A percentile compares a stretch with the other conserved stretches of the same genome.
phyloP scores from a whole-genome alignment of 371 early-diverging fungal genomes.

The Conidiobolus coronatus region DNA sequence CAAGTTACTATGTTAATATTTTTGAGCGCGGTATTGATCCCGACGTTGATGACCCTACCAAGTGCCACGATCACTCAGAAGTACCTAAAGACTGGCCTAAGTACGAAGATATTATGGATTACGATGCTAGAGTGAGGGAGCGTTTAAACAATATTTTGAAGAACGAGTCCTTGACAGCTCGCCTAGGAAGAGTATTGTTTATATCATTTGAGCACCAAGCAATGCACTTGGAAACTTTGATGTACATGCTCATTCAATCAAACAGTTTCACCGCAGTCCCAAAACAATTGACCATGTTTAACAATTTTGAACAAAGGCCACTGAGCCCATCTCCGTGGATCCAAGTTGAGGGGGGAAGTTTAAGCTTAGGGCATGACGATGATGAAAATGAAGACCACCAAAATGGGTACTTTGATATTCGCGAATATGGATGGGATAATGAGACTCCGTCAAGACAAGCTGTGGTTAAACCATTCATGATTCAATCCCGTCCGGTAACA shows the following conservation, averaged over 20 bases:
- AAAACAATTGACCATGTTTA: slow-evolving; percentile 11
- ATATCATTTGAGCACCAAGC: slow-evolving; percentile 83
- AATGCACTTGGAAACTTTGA: slow-evolving; percentile 69
- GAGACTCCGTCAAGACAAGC: slow-evolving; percentile 33
- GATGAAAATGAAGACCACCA: slow-evolving; percentile 16
- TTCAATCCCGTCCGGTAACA: slow-evolving; percentile 60
- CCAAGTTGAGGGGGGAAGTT: slow-evolving; percentile 7
- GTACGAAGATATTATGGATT: slow-evolving; percentile 29
- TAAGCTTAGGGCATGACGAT: slow-evolving; percentile 32
- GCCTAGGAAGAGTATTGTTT: slow-evolving; percentile 37
- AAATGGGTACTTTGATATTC: slow-evolving; percentile 4
- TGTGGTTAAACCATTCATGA: slow-evolving; percentile 19
- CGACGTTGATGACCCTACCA: slow-evolving; percentile 51
- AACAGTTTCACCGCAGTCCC: slow-evolving; percentile 9
- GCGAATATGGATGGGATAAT: slow-evolving; percentile 71
- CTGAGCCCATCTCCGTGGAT: slow-evolving; percentile 8
- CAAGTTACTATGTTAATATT: slow-evolving; percentile 33
- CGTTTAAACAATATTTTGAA: slow-evolving; percentile 23
- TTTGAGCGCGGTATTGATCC: slow-evolving; percentile 91
- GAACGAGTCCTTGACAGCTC: slow-evolving; percentile 10
- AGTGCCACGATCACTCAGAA: slow-evolving; percentile 55
- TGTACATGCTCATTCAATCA: slow-evolving; percentile 68
- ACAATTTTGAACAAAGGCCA: slow-evolving; percentile 34
- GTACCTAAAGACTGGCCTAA: slow-evolving; percentile 61
- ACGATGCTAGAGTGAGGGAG: slow-evolving; percentile 31